Conservation (phyloP, 176 grass and related monocot species). For the Avena insularis region DNA sequence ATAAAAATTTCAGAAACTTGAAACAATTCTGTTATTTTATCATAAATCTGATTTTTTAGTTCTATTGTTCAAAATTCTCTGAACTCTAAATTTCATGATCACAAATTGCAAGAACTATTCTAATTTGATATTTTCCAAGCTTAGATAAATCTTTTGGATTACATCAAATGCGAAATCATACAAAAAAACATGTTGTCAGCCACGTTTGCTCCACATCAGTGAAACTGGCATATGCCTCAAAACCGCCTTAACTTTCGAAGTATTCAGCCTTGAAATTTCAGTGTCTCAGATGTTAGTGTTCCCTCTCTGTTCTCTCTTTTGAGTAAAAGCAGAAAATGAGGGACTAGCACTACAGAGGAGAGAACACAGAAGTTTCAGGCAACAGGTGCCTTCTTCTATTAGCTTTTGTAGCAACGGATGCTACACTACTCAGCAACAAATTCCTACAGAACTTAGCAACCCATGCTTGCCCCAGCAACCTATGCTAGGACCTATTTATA, state of each 20-base stretch:
- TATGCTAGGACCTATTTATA: too few species aligned
- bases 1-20: background rate
- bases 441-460: too few species aligned
- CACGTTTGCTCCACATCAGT: background rate
- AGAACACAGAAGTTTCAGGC: too few species aligned
- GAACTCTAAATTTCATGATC: background rate
- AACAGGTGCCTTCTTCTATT: too few species aligned
- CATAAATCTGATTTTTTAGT: background rate
- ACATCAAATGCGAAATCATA: background rate
- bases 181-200: background rate
- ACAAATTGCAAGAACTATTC: background rate
- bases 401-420: too few species aligned
- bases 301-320: too few species aligned
- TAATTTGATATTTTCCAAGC: background rate
- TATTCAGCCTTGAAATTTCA: background rate
- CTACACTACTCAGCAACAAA: too few species aligned
- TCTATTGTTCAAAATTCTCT: background rate
- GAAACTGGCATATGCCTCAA: conserved; percentile 3
- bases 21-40: background rate
- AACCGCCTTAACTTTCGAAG: background rate
- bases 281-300: background rate
- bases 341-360: too few species aligned
- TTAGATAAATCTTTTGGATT: background rate
- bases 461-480: too few species aligned
- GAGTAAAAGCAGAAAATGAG: too few species aligned